These are phyloP conservation scores for Chrysanthemum seticuspe DNA, from an alignment of 129 eudicot genomes.

Conservation along the genomic window DNA sequence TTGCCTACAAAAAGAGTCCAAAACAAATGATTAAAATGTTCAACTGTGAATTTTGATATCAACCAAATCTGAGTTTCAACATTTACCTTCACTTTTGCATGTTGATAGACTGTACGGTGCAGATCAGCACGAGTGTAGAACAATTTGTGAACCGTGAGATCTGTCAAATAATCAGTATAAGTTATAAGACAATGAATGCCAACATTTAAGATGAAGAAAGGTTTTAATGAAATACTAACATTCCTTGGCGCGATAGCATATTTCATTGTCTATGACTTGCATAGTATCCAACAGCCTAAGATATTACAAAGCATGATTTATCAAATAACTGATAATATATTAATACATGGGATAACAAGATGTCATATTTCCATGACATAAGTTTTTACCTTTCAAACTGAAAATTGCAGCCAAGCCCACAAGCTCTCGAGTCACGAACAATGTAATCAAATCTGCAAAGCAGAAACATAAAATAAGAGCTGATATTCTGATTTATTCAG, in stretches of 20 bases:
- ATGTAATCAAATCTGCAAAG: slow-evolving; percentile 81
- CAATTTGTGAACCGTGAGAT: slow-evolving; percentile 77
- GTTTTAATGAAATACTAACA: slow-evolving; percentile 46
- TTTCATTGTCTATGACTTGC: slow-evolving; percentile 86
- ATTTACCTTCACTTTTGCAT: slow-evolving; percentile 91
- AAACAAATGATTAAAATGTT: neutral
- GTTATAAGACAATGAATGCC: slow-evolving; percentile 4
- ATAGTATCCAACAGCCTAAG: slow-evolving; percentile 81
- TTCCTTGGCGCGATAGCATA: slow-evolving; percentile 92
- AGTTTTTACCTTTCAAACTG: slow-evolving; percentile 61
- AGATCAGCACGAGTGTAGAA: slow-evolving; percentile 88
- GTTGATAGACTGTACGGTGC: slow-evolving; percentile 84
- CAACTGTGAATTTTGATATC: neutral
- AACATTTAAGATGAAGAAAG: neutral
- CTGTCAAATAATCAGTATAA: slow-evolving; percentile 39
- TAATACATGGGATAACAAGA: neutral
- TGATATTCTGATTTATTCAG: slow-evolving; percentile 14
- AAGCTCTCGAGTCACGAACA: slow-evolving; percentile 86
- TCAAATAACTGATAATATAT: neutral
- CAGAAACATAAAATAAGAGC: neutral
- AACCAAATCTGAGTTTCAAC: neutral
- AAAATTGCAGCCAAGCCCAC: slow-evolving; percentile 84
- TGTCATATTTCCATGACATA: slow-evolving; percentile 7
- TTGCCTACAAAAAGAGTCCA: slow-evolving; percentile 48
- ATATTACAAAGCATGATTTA: slow-evolving; percentile 23